phyloP scores from a whole-genome alignment of 192 early-diverging fungal species.

The Spinellus fusiger region DNA sequence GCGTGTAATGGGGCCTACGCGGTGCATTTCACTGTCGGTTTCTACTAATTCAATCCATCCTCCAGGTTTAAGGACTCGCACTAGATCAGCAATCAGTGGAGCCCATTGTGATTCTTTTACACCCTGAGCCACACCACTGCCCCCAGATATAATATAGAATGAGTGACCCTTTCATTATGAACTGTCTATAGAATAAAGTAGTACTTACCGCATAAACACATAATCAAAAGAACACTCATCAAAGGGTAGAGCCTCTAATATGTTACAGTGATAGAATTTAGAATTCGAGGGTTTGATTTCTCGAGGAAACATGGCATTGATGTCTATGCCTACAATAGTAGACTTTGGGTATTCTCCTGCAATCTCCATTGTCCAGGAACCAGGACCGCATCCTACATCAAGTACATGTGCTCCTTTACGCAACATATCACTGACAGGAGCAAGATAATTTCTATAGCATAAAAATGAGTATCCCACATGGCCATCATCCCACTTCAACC shows the following conservation, averaged over 20 bases:
- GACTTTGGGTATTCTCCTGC: conserved; percentile 38
- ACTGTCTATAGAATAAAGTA: background rate
- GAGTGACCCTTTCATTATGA: background rate
- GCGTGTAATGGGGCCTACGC: conserved; percentile 23
- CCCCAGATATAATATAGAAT: background rate
- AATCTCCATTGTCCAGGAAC: conserved; percentile 36
- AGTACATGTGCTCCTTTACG: conserved; percentile 28
- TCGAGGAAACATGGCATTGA: conserved; percentile 19
- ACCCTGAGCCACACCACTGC: conserved; percentile 26
- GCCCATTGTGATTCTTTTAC: conserved; percentile 37
- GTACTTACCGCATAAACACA: conserved; percentile 37
- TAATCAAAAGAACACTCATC: conserved; percentile 45
- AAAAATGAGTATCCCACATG: too few species aligned
- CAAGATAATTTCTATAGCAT: conserved; percentile 31
- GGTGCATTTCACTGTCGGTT: conserved; percentile 17
- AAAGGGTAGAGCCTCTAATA: conserved; percentile 27
- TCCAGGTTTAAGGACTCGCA: conserved; percentile 44
- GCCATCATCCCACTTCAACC: too few species aligned
- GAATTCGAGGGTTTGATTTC: conserved; percentile 30
- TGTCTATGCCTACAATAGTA: conserved; percentile 30
- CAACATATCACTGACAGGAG: conserved; percentile 30
- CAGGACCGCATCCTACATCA: conserved; percentile 36
- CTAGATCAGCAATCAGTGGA: conserved; percentile 28
- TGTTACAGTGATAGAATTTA: conserved; percentile 27
- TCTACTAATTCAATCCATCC: conserved; percentile 48